Percentiles rank a stretch among this genome's conserved stretches.
Conservation (phyloP, 345 rosid species). For the Camelina neglecta region DNA sequence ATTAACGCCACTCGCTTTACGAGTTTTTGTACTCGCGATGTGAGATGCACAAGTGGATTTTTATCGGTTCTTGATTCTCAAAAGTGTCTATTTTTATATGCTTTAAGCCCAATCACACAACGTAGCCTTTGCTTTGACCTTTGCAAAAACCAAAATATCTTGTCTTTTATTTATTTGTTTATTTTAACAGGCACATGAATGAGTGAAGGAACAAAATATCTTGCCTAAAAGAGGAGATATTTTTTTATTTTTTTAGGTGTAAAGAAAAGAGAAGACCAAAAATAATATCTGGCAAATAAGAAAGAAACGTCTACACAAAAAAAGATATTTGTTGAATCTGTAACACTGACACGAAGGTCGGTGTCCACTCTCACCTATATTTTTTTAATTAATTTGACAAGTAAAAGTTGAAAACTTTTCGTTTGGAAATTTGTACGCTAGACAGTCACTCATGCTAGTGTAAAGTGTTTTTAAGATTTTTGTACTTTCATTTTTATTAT, state of each 20-base stretch:
- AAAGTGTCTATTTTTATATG: constrained; percentile 5
- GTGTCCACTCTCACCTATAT: constrained; percentile 12
- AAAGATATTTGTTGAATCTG: constrained; percentile 25
- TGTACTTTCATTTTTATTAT: no score
- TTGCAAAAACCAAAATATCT: constrained; percentile 35
- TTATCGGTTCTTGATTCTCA: constrained; percentile 20
- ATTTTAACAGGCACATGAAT: constrained; percentile 1
- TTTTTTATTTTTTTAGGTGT: neutral
- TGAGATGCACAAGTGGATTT: neutral
- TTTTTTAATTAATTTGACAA: neutral
- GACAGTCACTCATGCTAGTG: neutral
- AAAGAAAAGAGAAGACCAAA: neutral
- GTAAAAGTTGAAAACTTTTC: neutral
- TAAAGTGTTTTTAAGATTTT: no score
- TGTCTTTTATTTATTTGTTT: neutral
- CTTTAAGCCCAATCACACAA: constrained; percentile 16
- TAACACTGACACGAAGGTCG: constrained; percentile 30
- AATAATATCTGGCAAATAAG: constrained; percentile 30
- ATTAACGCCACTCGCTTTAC: neutral
- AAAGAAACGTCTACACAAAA: constrained; percentile 19
- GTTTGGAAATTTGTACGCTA: neutral
- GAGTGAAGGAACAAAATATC: constrained; percentile 21
- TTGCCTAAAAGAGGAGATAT: constrained; percentile 31
- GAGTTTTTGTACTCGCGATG: neutral
- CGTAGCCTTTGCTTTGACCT: constrained; percentile 9